phyloP scores from a whole-genome alignment of 1,284 basidiomycete species.

The Apiotrichum siamense region DNA sequence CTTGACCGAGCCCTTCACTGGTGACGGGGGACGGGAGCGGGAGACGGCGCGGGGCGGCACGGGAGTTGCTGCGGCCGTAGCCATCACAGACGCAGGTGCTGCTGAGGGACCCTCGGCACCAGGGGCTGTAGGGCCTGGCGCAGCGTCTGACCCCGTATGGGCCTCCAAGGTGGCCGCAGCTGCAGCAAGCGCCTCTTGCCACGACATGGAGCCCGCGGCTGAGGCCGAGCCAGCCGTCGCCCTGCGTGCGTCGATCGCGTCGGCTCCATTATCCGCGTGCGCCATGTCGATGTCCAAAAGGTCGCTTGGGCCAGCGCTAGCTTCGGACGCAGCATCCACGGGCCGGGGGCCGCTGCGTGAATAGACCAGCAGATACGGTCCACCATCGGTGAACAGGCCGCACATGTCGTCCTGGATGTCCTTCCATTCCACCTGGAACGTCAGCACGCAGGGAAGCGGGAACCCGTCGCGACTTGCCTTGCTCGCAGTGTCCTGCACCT shows the following conservation, averaged over 20 bases:
- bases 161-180: no score
- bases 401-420: slow-evolving; percentile 29
- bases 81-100: background rate
- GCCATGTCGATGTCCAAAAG: background rate
- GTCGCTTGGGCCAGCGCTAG: no score
- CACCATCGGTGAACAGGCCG: slow-evolving; percentile 41
- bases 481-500: slow-evolving; percentile 30
- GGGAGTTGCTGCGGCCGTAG: background rate
- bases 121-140: no score
- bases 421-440: slow-evolving; percentile 25
- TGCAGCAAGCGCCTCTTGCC: no score
- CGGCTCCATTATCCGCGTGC: no score
- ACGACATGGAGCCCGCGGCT: no score
- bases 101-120: no score
- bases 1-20: background rate
- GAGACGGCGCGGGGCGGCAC: background rate
- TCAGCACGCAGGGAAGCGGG: background rate
- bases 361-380: slow-evolving; percentile 35
- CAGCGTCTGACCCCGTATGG: no score
- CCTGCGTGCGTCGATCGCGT: no score
- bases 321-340: background rate
- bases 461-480: slow-evolving; percentile 15
- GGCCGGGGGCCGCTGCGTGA: slow-evolving; percentile 23
- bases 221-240: no score
- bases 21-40: background rate